Evolutionary conservation across 371 early-diverging fungal genomes (phyloP), one percentile per base, ranked within the genome.

Genomic region (Rhizopus delemar): DNA sequence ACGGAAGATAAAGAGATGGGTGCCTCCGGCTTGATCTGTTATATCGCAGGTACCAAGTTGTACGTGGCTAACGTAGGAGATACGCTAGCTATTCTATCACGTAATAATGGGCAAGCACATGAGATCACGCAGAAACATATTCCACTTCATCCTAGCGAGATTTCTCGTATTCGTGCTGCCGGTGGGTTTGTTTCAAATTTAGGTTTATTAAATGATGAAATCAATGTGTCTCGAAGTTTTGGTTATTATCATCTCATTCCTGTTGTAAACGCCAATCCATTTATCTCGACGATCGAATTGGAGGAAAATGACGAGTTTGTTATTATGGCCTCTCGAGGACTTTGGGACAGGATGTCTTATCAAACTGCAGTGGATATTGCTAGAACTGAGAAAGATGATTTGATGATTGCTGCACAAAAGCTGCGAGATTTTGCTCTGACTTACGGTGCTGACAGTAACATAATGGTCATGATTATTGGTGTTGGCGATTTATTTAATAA

Each of bases 21-120:
- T n/a, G 90, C 88, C 0, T 86, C 89, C n/a, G 88, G 85, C 0
- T 68, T 90, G 15, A 78, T 96, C 11, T 90, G 89, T 5, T 94
- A 92, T 63, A 82, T 96, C 57, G 77, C 81, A n/a, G 91, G 88
- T 29, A 87, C 85, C 45, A 88, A 81, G 16, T 73, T 95, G 41
- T 93, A 93, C 59, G 89, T 93, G 12, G 94, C 94, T 13, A 94
- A 94, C 67, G 90, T 89, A n/a, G 95, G 97, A 15, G 94, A 96
- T 71, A 86, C 90, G 0, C 73, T 92, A 33, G 94, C 92, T 0
- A 92, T 95, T 6, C 70, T 95, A 11, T 90, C 90, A 9, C 77
- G 91, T 43, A 87, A 89, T 48, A 92, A 80, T 33, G 88, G 93
- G 8, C 82, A 73, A 13, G 90, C 90, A 1, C 65, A 83, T 22